phyloP scores from a whole-genome alignment of 2,329 filamentous ascomycete species.

The Microcyclospora tardicrescens region DNA sequence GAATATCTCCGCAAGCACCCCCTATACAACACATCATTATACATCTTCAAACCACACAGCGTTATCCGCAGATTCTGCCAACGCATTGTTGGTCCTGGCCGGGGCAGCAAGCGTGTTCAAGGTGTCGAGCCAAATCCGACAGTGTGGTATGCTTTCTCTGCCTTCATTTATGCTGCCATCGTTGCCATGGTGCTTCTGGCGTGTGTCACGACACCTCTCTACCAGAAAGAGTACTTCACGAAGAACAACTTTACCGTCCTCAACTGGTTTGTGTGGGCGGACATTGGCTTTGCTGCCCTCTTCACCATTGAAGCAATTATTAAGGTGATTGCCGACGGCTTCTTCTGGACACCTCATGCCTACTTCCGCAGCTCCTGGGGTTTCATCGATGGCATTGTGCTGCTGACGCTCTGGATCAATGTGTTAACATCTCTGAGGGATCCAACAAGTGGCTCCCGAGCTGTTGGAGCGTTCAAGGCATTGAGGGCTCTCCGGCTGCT shows the following conservation, averaged over 20 bases:
- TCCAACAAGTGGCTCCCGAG: slow-evolving; percentile 73
- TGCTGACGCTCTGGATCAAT: slow-evolving; percentile 91
- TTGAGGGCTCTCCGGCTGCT: slow-evolving; percentile 79
- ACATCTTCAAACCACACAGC: slow-evolving; percentile 69
- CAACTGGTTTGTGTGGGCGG: slow-evolving; percentile 94
- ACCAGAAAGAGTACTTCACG: slow-evolving; percentile 72
- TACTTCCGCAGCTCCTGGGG: slow-evolving; percentile 96
- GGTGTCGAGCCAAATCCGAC: slow-evolving; percentile 79
- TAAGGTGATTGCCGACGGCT: slow-evolving; percentile 89
- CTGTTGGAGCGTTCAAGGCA: slow-evolving; percentile 93
- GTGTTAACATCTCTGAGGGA: slow-evolving; percentile 70
- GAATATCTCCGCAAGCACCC: slow-evolving; percentile 82
- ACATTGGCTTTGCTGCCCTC: slow-evolving; percentile 74
- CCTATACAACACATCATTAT: slow-evolving; percentile 84
- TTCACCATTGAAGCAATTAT: slow-evolving; percentile 80
- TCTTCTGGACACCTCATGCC: slow-evolving; percentile 93
- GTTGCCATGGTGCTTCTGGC: slow-evolving; percentile 96
- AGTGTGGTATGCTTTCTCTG: slow-evolving; percentile 86
- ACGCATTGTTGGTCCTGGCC: slow-evolving; percentile 76
- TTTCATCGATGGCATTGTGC: slow-evolving; percentile 81
- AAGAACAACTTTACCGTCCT: slow-evolving; percentile 32
- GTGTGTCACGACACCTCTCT: slow-evolving; percentile 86
- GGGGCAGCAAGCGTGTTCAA: slow-evolving; percentile 75
- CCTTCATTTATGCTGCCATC: slow-evolving; percentile 85
- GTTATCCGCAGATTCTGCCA: slow-evolving; percentile 74